Base-by-base conservation (phyloP, 306 rosid species). In the Hylodesmum podocarpum region DNA sequence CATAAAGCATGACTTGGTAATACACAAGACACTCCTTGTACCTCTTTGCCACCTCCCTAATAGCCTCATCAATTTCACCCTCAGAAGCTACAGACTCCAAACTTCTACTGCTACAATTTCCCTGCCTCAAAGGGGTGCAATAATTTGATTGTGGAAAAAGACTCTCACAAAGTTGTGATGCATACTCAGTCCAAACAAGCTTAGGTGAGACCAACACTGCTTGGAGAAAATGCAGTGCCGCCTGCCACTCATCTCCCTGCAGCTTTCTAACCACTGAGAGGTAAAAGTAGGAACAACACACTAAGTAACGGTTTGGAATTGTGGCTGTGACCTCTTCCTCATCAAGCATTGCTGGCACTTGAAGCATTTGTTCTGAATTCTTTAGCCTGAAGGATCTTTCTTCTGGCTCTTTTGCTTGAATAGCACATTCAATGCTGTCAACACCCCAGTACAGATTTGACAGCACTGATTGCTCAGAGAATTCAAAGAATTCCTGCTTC, bases 331-430 rank as follows among this genome's bases (percentile, higher is more conserved):
- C 74, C 2, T 84, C 89, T 50, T 83, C 85, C 51, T 89, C 94
- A 36, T 87, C 87, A 37, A 91, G 94, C 88, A 91, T 83, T 3
- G 94, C 97, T 0, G 97, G 97, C 6, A 89, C 87, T 73, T 91
- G 97, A 80, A 91, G 97, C 97, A 91, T 89, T 70, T 83, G 85
- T 62, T 89, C 97, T n/a, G 97, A 83, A 6, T 85, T 84, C 49
- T 59, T 79, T 6, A 91, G 85, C 83, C 76, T 65, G 24, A 70
- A 34, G 13, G 83, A 81, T 47, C 68, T 84, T 49, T 84, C 86
- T 50, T 89, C 92, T 0, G 58, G 72, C 47, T 57, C 15, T 47
- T 77, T 51, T 6, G 89, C 57, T 73, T 76, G 82, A 46, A 91
- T 83, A 33, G 94, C 89, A 9, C 81, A 80, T 61, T 91, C 94